Evolutionary conservation across 1,284 basidiomycete species (phyloP), one percentile per base, ranked within the genome.

Genomic region (Papiliotrema flavescens): DNA sequence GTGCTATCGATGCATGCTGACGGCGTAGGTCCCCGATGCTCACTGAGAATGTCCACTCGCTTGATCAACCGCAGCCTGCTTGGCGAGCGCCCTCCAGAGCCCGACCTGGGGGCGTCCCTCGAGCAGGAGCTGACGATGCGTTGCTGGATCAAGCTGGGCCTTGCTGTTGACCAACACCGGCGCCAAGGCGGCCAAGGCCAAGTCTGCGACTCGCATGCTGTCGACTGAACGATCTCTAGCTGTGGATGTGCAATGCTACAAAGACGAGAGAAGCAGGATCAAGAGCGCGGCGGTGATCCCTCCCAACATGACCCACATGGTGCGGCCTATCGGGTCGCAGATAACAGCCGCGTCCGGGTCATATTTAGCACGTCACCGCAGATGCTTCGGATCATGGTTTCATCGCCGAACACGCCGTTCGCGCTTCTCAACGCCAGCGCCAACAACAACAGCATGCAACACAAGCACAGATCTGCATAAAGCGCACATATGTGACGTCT

Each of bases 51-150:
- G 14, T 17, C 32, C 11, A 20, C 24, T 32, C 36, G 39, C 32
- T 40, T 23, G 37, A 37, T 37, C 45, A 9, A 15, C 13, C 20
- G 41, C n/a, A 3, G 41, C 41, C 34, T 52, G 32, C 23, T 43
- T 39, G 7, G 81, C 56, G 19, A 57, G 46, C 20, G 52, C 26
- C 47, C 72, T 75, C 37, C 36, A 53, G 20, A 53, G 59, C 84
- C 78, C 70, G 80, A 80, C 32, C 78, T 74, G 23, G 76, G 66
- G 60, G 2, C 52, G 53, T 22, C 65, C 65, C 6, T 22, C 23
- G 7, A 57, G 50, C 2, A 67, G 59, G 3, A 67, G 60, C 35
- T 49, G 47, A 32, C 44, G 46, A 55, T 60, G 54, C 9, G 54
- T 56, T 22, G 28, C 20, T 3, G 57, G 17, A 34, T 63, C 59